Base-by-base conservation (phyloP, 208 protist species). In the Acanthamoeba culbertsoni region DNA sequence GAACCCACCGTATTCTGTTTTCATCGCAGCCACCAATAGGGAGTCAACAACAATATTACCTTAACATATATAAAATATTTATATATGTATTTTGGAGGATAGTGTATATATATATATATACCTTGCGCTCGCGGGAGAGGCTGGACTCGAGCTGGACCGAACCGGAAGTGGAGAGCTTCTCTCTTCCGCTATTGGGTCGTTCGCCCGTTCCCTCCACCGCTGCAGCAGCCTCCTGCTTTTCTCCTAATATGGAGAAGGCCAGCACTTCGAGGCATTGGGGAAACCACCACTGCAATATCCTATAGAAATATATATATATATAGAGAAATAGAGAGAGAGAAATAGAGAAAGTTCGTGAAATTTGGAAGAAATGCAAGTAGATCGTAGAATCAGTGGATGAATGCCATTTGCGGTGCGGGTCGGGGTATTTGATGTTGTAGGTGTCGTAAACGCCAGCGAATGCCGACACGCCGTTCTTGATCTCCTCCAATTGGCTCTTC, bases 231-330 rank as follows among this genome's bases (percentile, higher is more conserved):
- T 88, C 77, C 31, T 88, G 42, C 51, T 89, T 89, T 31, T 59
- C 55, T 18, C 51, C 55, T 33, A 89, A 51, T 28, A 89, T 59
- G 26, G 35, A 65, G 79, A 68, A 65, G n/a, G 51, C 46, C 79
- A 89, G 40, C 37, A 89, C 79, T 33, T 89, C 79, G 20, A 89
- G 55, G 40, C 79, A 89, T 20, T 89, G 79, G 14, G 51, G 79
- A 37, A 89, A 89, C 79, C 79, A 82, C 71, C 71, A 82, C 71
- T 82, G 71, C 42, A 82, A 26, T 35, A 82, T 82, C 71, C 71
- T 82, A 20, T 43, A 20, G 26, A 16, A 12, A 35, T 20, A 26
- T 26, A 12, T 37, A 42, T 59, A 23, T 14, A 23, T 59, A 59
- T n/a, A n/a, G n/a, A n/a, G n/a, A n/a, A n/a, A n/a, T n/a, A n/a